Conservation (phyloP, 1,284 basidiomycete genomes). For the Pseudozyma flocculosa region DNA sequence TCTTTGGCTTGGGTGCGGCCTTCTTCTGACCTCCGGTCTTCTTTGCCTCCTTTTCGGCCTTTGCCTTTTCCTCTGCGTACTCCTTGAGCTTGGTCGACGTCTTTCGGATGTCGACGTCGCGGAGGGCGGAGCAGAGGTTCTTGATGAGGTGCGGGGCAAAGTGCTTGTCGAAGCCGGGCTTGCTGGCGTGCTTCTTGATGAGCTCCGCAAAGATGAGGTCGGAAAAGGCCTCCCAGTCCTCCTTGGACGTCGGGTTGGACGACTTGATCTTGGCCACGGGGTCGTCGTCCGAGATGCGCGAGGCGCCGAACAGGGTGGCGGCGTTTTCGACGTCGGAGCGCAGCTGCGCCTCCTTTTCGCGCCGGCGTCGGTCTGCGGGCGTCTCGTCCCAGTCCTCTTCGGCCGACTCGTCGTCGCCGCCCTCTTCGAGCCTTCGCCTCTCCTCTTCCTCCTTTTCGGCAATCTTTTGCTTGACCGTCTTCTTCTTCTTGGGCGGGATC, state of each 20-base stretch:
- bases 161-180: slow-evolving; percentile 53
- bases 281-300: slow-evolving; percentile 36
- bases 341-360: slow-evolving; percentile 50
- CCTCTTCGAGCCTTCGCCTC: slow-evolving; percentile 28
- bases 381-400: slow-evolving; percentile 42
- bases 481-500: slow-evolving; percentile 50
- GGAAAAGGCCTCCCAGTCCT: slow-evolving; percentile 51
- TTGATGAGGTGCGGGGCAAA: slow-evolving; percentile 45
- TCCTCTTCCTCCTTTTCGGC: slow-evolving; percentile 52
- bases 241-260: slow-evolving; percentile 45
- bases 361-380: slow-evolving; percentile 27
- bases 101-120: slow-evolving; percentile 54
- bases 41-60: slow-evolving; percentile 52
- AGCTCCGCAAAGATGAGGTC: slow-evolving; percentile 32
- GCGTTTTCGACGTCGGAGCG: slow-evolving; percentile 54
- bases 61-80: slow-evolving; percentile 51
- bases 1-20: slow-evolving; percentile 41
- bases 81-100: slow-evolving; percentile 42
- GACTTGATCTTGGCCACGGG: slow-evolving; percentile 15
- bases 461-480: slow-evolving; percentile 54
- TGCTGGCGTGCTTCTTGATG: slow-evolving; percentile 39
- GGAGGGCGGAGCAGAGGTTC: slow-evolving; percentile 27
- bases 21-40: slow-evolving; percentile 41
- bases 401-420: slow-evolving; percentile 17
- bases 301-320: slow-evolving; percentile 46